Evolutionary conservation across 192 early-diverging fungal genomes (phyloP), one percentile per base, ranked within the genome.

Genomic region (Mortierella claussenii): DNA sequence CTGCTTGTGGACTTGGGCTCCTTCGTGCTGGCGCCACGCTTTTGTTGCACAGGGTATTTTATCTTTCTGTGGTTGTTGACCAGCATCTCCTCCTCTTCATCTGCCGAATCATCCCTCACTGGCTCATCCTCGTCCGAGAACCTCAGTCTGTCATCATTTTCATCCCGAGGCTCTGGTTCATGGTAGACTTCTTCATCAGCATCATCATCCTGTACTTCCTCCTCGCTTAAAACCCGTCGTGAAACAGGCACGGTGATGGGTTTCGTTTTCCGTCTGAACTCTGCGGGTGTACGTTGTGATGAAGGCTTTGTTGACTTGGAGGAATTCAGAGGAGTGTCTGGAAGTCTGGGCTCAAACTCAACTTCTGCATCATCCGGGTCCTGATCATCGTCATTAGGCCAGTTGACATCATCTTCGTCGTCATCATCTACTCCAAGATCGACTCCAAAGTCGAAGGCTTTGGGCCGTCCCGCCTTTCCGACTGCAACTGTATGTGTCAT

Each of bases 391-490:
- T 37, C 33, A 21, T 18, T 37, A 5, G 8, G 32, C 7, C 20
- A n/a, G 30, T n/a, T 33, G 1, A 5, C 57, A 31, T 49, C 47
- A 12, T 47, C 46, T 7, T 45, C 26, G 2, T 44, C 42, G 18
- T 45, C 26, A 45, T 27, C n/a, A 34, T 60, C 43, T 12, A n/a
- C 31, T 2, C 48, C 47, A 12, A 51, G 24, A 26, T 31, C 37
- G n/a, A 5, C 31, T 55, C 53, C 55, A n/a, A 57, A 62, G 27
- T 62, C 60, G 50, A 62, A 62, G 28, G 60, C 60, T 30, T 62
- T 62, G 13, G 60, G 47, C 36, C 20, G 7, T 42, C 55, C 37
- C 24, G n/a, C 21, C 13, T 37, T 33, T 42, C 55, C n/a, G 21
- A 8, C 31, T 23, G 33, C 34, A 15, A 30, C 37, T 7, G 21